Percentiles rank a stretch among this genome's conserved stretches.
Evolutionary conservation across 768 basidiomycete species (phyloP).

Genomic region (Kwoniella dendrophila): DNA sequence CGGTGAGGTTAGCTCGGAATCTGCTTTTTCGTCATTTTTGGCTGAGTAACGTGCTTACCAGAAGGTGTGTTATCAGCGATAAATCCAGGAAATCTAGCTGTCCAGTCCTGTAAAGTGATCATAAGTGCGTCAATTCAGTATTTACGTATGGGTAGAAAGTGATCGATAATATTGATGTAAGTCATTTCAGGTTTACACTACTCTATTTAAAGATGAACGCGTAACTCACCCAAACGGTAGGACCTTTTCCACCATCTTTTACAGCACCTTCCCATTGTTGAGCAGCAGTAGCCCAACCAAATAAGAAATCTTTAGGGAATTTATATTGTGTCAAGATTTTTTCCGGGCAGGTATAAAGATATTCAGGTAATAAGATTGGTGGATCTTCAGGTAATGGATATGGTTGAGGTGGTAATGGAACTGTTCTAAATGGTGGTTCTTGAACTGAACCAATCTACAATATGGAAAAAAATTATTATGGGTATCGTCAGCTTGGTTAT

Average conservation of each 20-base stretch:
- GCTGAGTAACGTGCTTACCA: constrained; percentile 4
- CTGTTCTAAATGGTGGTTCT: constrained; percentile 13
- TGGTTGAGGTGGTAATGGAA: constrained; percentile 22
- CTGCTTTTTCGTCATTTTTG: background rate
- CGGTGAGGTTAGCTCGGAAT: background rate
- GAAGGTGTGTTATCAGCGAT: constrained; percentile 30
- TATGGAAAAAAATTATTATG: background rate
- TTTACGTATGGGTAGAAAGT: too few relatives aligned
- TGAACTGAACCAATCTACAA: constrained; percentile 20
- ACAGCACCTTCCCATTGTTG: constrained; percentile 63
- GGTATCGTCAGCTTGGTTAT: background rate
- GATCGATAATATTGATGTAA: too few relatives aligned
- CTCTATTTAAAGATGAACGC: too few relatives aligned
- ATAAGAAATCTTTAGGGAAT: constrained; percentile 61
- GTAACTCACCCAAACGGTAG: constrained; percentile 58
- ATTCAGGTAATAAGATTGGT: constrained; percentile 24
- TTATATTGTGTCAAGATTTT: constrained; percentile 60
- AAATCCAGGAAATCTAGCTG: constrained; percentile 21
- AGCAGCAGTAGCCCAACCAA: constrained; percentile 63
- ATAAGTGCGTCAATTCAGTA: background rate
- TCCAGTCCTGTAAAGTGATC: constrained; percentile 24
- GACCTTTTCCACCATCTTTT: constrained; percentile 38
- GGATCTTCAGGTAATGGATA: constrained; percentile 24
- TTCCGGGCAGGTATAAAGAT: constrained; percentile 51
- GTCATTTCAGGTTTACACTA: too few relatives aligned